phyloP scores from a whole-genome alignment of 495 filamentous ascomycete genomes.

The Aspergillus sclerotiicarbonarius region DNA sequence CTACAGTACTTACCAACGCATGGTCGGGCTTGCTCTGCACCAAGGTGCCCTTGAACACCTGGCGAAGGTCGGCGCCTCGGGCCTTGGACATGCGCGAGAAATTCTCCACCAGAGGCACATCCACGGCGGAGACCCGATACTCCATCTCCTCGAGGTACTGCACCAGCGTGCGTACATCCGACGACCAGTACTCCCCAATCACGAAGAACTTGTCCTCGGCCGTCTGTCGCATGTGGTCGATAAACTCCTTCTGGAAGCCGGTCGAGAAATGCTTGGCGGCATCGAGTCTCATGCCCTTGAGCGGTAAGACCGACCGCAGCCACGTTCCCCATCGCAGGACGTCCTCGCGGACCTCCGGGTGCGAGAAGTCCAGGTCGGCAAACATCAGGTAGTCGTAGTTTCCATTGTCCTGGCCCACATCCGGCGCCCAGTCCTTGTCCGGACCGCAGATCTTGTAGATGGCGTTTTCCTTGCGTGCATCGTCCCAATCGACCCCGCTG shows the following conservation, averaged over 20 bases:
- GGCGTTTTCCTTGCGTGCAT: slow-evolving; percentile 50
- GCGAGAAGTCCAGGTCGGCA: slow-evolving; percentile 62
- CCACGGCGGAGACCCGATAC: slow-evolving; percentile 61
- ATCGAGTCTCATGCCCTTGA: slow-evolving; percentile 70
- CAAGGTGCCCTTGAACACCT: slow-evolving; percentile 60
- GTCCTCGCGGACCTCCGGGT: slow-evolving; percentile 63
- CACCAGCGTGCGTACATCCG: slow-evolving; percentile 50
- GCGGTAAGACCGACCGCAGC: slow-evolving; percentile 53
- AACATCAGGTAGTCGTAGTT: slow-evolving; percentile 73
- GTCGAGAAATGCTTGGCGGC: slow-evolving; percentile 69
- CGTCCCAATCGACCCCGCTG: slow-evolving; percentile 66
- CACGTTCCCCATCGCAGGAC: slow-evolving; percentile 64
- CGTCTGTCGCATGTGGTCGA: slow-evolving; percentile 47
- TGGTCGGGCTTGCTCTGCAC: slow-evolving; percentile 54
- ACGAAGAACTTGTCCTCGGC: slow-evolving; percentile 56
- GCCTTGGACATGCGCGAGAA: slow-evolving; percentile 55
- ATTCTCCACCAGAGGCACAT: slow-evolving; percentile 65
- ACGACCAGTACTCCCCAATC: slow-evolving; percentile 74
- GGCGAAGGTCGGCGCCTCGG: slow-evolving; percentile 53
- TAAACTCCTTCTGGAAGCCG: slow-evolving; percentile 60
- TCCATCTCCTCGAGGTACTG: slow-evolving; percentile 58
- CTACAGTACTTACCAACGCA: slow-evolving; percentile 52
- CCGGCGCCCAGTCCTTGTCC: slow-evolving; percentile 61
- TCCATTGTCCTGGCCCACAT: slow-evolving; percentile 63
- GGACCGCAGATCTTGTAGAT: slow-evolving; percentile 68